A percentile compares a stretch with the other conserved stretches of the same genome.
Evolutionary conservation across 2,329 filamentous ascomycete species (phyloP).

Genomic region (Ophiostoma sp.): DNA sequence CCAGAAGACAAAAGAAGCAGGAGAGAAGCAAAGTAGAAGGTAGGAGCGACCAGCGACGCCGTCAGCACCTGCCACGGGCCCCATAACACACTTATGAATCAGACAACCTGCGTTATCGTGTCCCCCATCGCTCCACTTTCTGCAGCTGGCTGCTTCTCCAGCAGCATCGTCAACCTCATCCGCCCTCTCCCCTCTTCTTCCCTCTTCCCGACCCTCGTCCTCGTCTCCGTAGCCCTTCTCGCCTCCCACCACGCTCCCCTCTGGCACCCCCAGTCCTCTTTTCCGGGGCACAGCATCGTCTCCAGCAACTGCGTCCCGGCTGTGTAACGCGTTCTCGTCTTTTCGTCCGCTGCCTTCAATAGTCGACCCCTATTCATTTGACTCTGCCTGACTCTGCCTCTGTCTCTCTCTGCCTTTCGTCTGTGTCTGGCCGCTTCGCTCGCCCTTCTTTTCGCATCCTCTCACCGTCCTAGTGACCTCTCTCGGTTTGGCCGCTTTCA

Average conservation of each 20-base stretch:
- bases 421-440: not conserved
- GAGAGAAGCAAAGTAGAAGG: not conserved
- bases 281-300: conserved; percentile 18
- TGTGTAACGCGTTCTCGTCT: conserved; percentile 23
- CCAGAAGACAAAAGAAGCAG: not conserved
- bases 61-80: not conserved
- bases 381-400: not conserved
- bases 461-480: too few relatives aligned
- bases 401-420: not conserved
- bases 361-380: conserved; percentile 4
- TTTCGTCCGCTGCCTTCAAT: not conserved
- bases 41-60: not conserved
- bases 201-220: not conserved
- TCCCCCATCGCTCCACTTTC: conserved; percentile 1
- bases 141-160: too few relatives aligned
- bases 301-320: conserved; percentile 15
- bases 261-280: not conserved
- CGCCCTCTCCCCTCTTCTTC: not conserved
- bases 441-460: too few relatives aligned
- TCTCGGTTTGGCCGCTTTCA: conserved; percentile 4
- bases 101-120: not conserved
- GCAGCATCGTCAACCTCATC: conserved; percentile 5
- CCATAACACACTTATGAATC: not conserved
- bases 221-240: not conserved
- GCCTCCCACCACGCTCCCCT: not conserved